These are phyloP conservation scores for Cerioporus squamosus DNA, from an alignment of 1,284 basidiomycete genomes.

Conservation along the genomic window DNA sequence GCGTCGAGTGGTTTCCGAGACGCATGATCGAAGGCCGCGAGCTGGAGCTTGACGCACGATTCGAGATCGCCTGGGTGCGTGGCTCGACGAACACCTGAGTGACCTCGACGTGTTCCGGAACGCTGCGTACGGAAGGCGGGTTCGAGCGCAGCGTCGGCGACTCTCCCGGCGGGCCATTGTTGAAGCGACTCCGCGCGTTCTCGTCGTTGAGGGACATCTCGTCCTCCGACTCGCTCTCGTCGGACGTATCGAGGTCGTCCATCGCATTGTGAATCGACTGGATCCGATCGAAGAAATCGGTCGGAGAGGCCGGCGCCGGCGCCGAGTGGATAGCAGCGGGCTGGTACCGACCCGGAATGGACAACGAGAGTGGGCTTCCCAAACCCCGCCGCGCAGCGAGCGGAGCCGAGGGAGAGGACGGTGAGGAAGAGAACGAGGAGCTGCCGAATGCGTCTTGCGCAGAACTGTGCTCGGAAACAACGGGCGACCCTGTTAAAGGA, in stretches of 20 bases:
- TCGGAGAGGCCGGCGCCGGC: conserved; percentile 61
- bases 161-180: conserved; percentile 10
- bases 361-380: conserved; percentile 29
- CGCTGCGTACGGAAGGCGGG: neutral
- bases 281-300: conserved; percentile 76
- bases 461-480: conserved; percentile 13
- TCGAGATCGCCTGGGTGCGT: conserved; percentile 42
- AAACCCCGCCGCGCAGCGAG: conserved; percentile 33
- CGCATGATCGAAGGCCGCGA: conserved; percentile 43
- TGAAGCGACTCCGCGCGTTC: conserved; percentile 22
- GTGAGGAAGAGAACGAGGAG: conserved; percentile 14
- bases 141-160: neutral
- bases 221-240: conserved; percentile 47
- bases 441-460: conserved; percentile 15
- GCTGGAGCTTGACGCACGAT: conserved; percentile 31
- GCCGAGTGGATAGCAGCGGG: conserved; percentile 44
- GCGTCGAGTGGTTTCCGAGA: conserved; percentile 44
- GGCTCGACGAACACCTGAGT: conserved; percentile 38
- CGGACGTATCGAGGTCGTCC: conserved; percentile 68
- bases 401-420: conserved; percentile 12
- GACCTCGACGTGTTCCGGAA: conserved; percentile 15
- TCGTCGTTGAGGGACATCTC: conserved; percentile 26
- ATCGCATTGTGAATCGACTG: conserved; percentile 65
- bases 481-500: conserved; percentile 16
- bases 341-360: conserved; percentile 29